These are phyloP conservation scores for Ballota nigra DNA, from an alignment of 257 asterid species.

Conservation along the genomic window DNA sequence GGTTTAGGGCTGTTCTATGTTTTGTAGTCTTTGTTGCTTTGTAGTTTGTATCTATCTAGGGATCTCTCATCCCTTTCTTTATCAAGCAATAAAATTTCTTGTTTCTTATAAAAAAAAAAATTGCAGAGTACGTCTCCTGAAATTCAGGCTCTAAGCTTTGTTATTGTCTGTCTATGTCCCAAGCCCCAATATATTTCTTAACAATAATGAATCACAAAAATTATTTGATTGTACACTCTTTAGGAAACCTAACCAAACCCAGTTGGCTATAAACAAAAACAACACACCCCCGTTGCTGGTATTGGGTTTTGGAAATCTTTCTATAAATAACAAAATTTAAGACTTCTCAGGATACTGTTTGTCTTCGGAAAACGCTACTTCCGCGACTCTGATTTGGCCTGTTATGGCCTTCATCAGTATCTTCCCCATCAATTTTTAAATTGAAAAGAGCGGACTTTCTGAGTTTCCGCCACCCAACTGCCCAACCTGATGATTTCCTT, in stretches of 20 bases:
- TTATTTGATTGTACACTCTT: slow-evolving; percentile 6
- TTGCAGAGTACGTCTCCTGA: not conserved
- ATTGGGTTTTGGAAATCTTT: not conserved
- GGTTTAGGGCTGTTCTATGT: too few relatives aligned
- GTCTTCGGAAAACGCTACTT: slow-evolving; percentile 38
- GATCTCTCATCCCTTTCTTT: too few relatives aligned
- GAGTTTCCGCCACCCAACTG: slow-evolving; percentile 57
- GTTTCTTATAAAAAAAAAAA: too few relatives aligned
- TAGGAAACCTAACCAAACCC: slow-evolving; percentile 5
- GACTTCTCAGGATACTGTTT: slow-evolving; percentile 38
- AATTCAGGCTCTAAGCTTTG: not conserved
- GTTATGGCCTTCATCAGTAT: slow-evolving; percentile 36
- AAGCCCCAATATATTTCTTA: not conserved
- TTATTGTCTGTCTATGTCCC: too few relatives aligned
- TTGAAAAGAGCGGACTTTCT: slow-evolving; percentile 51
- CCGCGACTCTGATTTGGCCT: slow-evolving; percentile 30
- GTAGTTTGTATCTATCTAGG: too few relatives aligned
- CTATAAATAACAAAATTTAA: not conserved
- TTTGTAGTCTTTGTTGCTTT: too few relatives aligned
- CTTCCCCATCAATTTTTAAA: slow-evolving; percentile 40
- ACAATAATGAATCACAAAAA: slow-evolving; percentile 7
- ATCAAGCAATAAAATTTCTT: too few relatives aligned
- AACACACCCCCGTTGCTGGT: not conserved
- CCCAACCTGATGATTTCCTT: slow-evolving; percentile 50
- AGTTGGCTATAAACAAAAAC: not conserved